Conservation (phyloP, 805 yeast genomes). For the Starmerella ratchasimensis region DNA sequence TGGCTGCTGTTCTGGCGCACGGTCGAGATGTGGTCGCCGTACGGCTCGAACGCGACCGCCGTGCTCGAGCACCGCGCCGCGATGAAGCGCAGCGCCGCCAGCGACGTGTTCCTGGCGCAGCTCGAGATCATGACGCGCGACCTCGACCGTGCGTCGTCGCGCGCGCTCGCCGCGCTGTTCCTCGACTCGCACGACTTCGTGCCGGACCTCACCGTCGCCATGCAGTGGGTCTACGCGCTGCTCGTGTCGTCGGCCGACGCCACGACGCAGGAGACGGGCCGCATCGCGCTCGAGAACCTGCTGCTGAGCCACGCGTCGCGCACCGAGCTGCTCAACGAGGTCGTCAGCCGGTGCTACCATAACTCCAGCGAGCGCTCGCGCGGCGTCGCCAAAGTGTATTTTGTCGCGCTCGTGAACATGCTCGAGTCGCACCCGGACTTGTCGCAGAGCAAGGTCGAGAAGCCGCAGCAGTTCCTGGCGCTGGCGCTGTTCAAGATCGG, state of each 20-base stretch:
- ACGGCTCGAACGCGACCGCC: conserved; percentile 49
- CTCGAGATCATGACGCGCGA: conserved; percentile 65
- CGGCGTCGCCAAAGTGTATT: conserved; percentile 50
- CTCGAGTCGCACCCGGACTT: conserved; percentile 36
- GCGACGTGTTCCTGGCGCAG: conserved; percentile 18
- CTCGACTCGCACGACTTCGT: conserved; percentile 33
- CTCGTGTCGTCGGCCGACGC: conserved; percentile 43
- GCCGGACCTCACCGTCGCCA: conserved; percentile 40
- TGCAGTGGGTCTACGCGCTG: conserved; percentile 71
- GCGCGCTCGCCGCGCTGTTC: conserved; percentile 73
- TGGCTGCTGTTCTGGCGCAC: conserved; percentile 45
- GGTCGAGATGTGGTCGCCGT: conserved; percentile 90
- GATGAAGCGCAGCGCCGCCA: conserved; percentile 29
- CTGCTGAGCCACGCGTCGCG: conserved; percentile 46
- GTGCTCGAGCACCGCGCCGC: conserved; percentile 58
- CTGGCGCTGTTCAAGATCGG: conserved; percentile 70
- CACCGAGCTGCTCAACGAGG: conserved; percentile 39
- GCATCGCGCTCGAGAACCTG: conserved; percentile 55
- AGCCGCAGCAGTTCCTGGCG: conserved; percentile 48
- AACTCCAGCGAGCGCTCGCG: conserved; percentile 31
- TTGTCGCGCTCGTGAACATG: conserved; percentile 54
- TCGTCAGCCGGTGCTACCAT: conserved; percentile 56
- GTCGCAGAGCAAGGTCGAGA: conserved; percentile 26
- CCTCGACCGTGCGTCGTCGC: conserved; percentile 55
- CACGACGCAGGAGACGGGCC: conserved; percentile 45